Evolutionary conservation across 2,329 filamentous ascomycete genomes (phyloP).

Genomic region (Paecilomyces sp.): DNA sequence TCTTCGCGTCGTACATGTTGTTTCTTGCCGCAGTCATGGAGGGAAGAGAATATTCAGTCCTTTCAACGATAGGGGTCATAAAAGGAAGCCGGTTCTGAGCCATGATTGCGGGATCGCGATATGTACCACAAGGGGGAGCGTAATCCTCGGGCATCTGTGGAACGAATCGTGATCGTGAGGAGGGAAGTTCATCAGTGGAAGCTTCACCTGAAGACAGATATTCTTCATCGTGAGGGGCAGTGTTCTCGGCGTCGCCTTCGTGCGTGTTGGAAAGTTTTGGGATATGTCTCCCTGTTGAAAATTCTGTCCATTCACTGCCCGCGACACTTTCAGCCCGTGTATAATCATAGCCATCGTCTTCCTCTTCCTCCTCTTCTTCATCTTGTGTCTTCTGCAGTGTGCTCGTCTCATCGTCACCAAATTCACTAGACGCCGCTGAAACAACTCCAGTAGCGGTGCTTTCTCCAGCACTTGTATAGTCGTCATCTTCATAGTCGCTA

Average conservation of each 20-base stretch:
- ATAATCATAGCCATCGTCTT: conserved; percentile 29
- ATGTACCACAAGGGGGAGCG: conserved; percentile 69
- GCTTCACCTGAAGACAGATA: conserved; percentile 25
- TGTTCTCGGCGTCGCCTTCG: conserved; percentile 6
- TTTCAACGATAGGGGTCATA: conserved; percentile 97
- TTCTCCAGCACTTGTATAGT: conserved; percentile 80
- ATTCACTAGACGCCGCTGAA: conserved; percentile 57
- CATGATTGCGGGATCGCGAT: conserved; percentile 68
- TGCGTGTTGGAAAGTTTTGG: conserved; percentile 38
- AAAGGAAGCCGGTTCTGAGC: conserved; percentile 91
- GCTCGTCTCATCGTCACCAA: conserved; percentile 52
- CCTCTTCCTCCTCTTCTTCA: conserved; percentile 23
- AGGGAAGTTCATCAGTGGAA: conserved; percentile 39
- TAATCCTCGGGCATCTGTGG: conserved; percentile 79
- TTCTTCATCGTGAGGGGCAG: not conserved
- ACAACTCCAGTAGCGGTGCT: conserved; percentile 73
- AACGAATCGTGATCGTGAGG: conserved; percentile 37
- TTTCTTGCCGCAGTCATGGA: conserved; percentile 50
- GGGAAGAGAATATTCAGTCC: conserved; percentile 79
- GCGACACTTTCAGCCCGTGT: conserved; percentile 49
- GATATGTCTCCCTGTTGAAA: conserved; percentile 66
- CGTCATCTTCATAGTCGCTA: conserved; percentile 58
- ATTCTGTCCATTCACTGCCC: conserved; percentile 79
- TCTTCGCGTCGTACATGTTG: conserved; percentile 62
- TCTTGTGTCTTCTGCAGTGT: conserved; percentile 32